Base-by-base conservation (phyloP, 2,329 filamentous ascomycete genomes). In the Fonsecaea pedrosoi region DNA sequence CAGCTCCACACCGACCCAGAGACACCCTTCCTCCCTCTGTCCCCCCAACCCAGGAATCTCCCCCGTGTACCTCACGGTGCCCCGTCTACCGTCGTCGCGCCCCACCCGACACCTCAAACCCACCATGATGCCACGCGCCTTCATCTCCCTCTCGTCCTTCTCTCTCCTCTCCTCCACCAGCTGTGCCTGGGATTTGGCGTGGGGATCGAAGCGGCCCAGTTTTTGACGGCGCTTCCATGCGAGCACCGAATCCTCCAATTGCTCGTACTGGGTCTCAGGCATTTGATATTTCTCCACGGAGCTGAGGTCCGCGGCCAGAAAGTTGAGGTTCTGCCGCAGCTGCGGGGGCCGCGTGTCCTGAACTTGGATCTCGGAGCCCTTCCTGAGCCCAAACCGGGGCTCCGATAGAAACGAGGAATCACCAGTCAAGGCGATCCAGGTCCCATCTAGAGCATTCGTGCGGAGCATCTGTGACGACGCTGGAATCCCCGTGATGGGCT, bases 201-300 rank as follows among this genome's bases (percentile, higher is more conserved):
- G 85, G 12, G 95, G 95, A 76, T 98, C 92, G 80, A 99, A 99
- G 40, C 95, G 92, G 59, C 95, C 95, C n/a, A 98, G 87, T 77
- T 96, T 94, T 78, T 97, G 89, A n/a, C 88, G 83, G 81, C 92
- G 94, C 81, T 99, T 99, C 93, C 93, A 98, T 5, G 94, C 92
- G 30, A 97, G 86, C 13, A 99, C 95, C 3, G 91, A 94, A 79
- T 97, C 92, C 53, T 88, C 84, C 75, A 94, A 92, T 75, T 88
- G 87, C 77, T 93, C 92, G 80, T 99, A 99, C 75, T 94, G 90
- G 58, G 89, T 85, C 60, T 86, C 84, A n/a, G 93, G 92, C 85
- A 99, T 90, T 69, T 90, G 87, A 78, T 95, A 98, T 82, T 97
- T 97, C 64, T 93, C 88, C 4, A 97, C 92, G 9, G 87, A 85